phyloP scores from a whole-genome alignment of 805 yeast species.

The Komagataella pseudopastoris region DNA sequence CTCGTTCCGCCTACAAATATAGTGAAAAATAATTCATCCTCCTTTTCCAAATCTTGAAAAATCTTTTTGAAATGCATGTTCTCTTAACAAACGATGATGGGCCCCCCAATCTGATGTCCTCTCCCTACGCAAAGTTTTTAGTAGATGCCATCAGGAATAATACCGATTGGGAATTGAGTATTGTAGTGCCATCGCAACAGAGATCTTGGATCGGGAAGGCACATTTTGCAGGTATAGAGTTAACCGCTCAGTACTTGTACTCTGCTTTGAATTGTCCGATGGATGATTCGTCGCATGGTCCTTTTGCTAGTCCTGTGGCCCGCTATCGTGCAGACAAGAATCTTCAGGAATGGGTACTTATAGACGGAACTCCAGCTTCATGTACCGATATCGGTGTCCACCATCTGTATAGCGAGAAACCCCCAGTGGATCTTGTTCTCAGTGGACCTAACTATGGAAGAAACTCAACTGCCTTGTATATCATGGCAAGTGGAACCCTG shows the following conservation, averaged over 20 bases:
- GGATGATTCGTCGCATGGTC: slow-evolving; percentile 53
- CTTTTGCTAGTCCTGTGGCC: slow-evolving; percentile 39
- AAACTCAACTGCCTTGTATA: slow-evolving; percentile 79
- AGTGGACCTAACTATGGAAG: slow-evolving; percentile 97
- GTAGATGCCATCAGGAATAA: slow-evolving; percentile 49
- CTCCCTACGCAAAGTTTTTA: slow-evolving; percentile 77
- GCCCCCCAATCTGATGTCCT: slow-evolving; percentile 64
- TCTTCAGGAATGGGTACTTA: slow-evolving; percentile 69
- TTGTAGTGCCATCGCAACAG: slow-evolving; percentile 76
- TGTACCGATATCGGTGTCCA: slow-evolving; percentile 85
- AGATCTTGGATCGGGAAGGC: slow-evolving; percentile 98
- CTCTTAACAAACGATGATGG: slow-evolving; percentile 88
- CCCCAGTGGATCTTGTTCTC: slow-evolving; percentile 70
- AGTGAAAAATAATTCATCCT: neutral
- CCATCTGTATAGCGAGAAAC: slow-evolving; percentile 39
- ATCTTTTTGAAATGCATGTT: neutral
- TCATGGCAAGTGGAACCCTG: slow-evolving; percentile 85
- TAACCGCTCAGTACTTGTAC: slow-evolving; percentile 52
- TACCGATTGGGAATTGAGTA: slow-evolving; percentile 78
- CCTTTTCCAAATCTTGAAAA: neutral
- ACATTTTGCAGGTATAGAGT: slow-evolving; percentile 68
- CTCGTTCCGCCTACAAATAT: neutral
- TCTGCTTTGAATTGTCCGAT: slow-evolving; percentile 28
- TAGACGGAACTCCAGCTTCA: slow-evolving; percentile 94
- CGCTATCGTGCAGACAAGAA: slow-evolving; percentile 21